These are phyloP conservation scores for Raffaelea albimanens DNA, from an alignment of 2,329 filamentous ascomycete species.

Conservation along the genomic window DNA sequence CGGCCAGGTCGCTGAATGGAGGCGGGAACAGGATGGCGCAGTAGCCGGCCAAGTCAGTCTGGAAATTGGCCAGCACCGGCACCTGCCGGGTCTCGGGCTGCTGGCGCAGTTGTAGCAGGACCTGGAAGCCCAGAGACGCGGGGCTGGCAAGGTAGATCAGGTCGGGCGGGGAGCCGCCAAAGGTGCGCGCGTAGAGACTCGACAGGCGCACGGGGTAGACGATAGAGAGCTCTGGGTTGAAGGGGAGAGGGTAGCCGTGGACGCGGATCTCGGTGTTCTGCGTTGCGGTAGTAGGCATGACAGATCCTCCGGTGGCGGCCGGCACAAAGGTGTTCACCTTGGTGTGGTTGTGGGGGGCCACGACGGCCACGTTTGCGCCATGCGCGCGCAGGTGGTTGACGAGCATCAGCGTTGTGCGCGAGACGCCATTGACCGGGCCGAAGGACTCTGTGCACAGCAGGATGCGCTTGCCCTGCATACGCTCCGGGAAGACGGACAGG, in stretches of 20 bases:
- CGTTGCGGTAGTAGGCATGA: slow-evolving; percentile 10
- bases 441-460: slow-evolving; percentile 63
- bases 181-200: slow-evolving; percentile 49
- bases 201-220: slow-evolving; percentile 60
- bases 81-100: slow-evolving; percentile 43
- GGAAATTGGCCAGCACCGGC: slow-evolving; percentile 58
- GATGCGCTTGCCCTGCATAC: slow-evolving; percentile 51
- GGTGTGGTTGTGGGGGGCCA: slow-evolving; percentile 52
- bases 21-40: slow-evolving; percentile 59
- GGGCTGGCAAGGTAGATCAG: slow-evolving; percentile 62
- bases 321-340: slow-evolving; percentile 45
- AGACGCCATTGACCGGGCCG: slow-evolving; percentile 65
- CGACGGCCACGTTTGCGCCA: slow-evolving; percentile 55
- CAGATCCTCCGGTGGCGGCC: slow-evolving; percentile 18
- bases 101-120: slow-evolving; percentile 59
- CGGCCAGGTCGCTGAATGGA: slow-evolving; percentile 50
- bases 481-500: slow-evolving; percentile 32
- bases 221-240: slow-evolving; percentile 62
- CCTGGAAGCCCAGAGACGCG: slow-evolving; percentile 60
- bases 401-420: slow-evolving; percentile 59
- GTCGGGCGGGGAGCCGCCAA: slow-evolving; percentile 45
- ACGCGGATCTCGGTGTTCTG: slow-evolving; percentile 44
- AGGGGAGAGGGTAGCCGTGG: slow-evolving; percentile 56
- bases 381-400: slow-evolving; percentile 57
- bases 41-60: slow-evolving; percentile 62